Percentiles rank a stretch among this genome's conserved stretches.
phyloP scores from a whole-genome alignment of 345 rosid species.

The Arabidopsis thaliana region TAIR10.1 NC_003076.8:25698001-25698500 shows the following conservation, averaged over 20 bases:
- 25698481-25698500: not conserved
- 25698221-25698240: slow-evolving; percentile 81
- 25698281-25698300: slow-evolving; percentile 86
- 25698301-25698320: slow-evolving; percentile 69
- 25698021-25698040: slow-evolving; percentile 90
- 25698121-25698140: slow-evolving; percentile 63
- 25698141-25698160: slow-evolving; percentile 5
- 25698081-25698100: slow-evolving; percentile 80
- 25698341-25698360: slow-evolving; percentile 68
- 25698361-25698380: slow-evolving; percentile 94
- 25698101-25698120: slow-evolving; percentile 83
- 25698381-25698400: slow-evolving; percentile 92
- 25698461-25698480: not conserved
- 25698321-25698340: slow-evolving; percentile 74
- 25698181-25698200: slow-evolving; percentile 6
- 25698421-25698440: slow-evolving; percentile 62
- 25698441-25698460: slow-evolving; percentile 78
- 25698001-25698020: slow-evolving; percentile 79
- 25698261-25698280: slow-evolving; percentile 82
- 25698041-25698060: slow-evolving; percentile 73
- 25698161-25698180: not conserved
- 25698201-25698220: slow-evolving; percentile 58
- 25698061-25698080: slow-evolving; percentile 65
- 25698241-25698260: slow-evolving; percentile 94
- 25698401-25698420: slow-evolving; percentile 84